These are phyloP conservation scores for Curvularia verruculosa DNA, from an alignment of 2,329 filamentous ascomycete genomes.

Conservation along the genomic window DNA sequence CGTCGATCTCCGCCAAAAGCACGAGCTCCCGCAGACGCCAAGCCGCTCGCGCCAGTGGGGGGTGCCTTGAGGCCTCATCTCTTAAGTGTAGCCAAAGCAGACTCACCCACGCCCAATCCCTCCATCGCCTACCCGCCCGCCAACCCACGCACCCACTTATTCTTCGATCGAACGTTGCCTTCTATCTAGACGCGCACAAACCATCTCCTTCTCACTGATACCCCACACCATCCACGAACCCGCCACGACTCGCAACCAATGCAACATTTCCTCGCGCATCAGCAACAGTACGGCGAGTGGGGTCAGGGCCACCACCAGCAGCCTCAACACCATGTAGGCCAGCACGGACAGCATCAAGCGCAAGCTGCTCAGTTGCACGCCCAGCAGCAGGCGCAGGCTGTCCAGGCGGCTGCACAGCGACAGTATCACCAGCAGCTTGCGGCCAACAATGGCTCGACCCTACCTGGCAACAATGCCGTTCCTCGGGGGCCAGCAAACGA, in stretches of 20 bases:
- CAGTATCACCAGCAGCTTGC: constrained; percentile 77
- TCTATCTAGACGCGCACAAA: constrained; percentile 10
- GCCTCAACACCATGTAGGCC: constrained; percentile 48
- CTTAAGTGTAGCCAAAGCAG: constrained; percentile 29
- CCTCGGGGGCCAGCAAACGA: constrained; percentile 50
- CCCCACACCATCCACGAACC: constrained; percentile 16
- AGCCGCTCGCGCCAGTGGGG: constrained; percentile 35
- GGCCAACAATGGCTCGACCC: constrained; percentile 64
- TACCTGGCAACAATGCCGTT: constrained; percentile 44
- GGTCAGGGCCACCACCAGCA: constrained; percentile 57
- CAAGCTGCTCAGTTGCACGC: constrained; percentile 57
- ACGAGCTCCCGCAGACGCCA: constrained; percentile 36
- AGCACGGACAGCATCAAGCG: constrained; percentile 48
- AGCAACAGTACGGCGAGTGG: constrained; percentile 63
- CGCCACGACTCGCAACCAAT: constrained; percentile 47
- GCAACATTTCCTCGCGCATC: constrained; percentile 68
- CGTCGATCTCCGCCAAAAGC: constrained; percentile 30
- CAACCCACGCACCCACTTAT: constrained; percentile 16
- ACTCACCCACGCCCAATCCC: constrained; percentile 24
- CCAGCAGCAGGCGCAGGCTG: constrained; percentile 50
- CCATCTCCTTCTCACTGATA: constrained; percentile 9
- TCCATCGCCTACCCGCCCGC: constrained; percentile 17
- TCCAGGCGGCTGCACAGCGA: constrained; percentile 55
- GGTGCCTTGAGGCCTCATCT: constrained; percentile 33
- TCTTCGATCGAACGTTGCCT: constrained; percentile 15